phyloP scores from a whole-genome alignment of 805 yeast species.

The Candida maltosa region DNA sequence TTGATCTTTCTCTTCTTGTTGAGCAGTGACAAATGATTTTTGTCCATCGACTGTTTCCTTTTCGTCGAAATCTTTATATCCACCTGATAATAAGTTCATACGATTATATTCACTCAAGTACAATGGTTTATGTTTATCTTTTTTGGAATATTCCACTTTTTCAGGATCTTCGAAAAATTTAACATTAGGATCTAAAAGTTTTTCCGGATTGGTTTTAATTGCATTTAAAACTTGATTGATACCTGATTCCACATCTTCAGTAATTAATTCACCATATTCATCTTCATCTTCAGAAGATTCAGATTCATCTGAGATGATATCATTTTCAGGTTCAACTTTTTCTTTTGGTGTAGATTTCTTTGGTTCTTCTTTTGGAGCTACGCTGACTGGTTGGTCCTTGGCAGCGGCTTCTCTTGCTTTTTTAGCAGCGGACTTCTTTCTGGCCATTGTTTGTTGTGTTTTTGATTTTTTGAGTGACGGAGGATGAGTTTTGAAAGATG shows the following conservation, averaged over 20 bases:
- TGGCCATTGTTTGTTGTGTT: conserved; percentile 64
- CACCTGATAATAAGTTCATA: conserved; percentile 71
- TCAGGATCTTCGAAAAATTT: conserved; percentile 73
- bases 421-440: conserved; percentile 84
- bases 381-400: conserved; percentile 1
- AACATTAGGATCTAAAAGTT: conserved; percentile 62
- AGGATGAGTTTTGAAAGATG: neutral
- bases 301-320: conserved; percentile 9
- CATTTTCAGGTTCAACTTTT: conserved; percentile 18
- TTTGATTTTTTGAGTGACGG: neutral
- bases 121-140: conserved; percentile 52
- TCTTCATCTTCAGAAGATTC: conserved; percentile 74
- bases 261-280: conserved; percentile 82
- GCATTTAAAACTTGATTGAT: conserved; percentile 70
- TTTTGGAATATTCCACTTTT: conserved; percentile 13
- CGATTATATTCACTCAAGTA: conserved; percentile 92
- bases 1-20: conserved; percentile 69
- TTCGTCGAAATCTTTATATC: conserved; percentile 49
- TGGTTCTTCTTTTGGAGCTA: neutral
- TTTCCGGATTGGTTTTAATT: conserved; percentile 62
- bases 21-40: conserved; percentile 72
- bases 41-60: conserved; percentile 46
- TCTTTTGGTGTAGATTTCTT: conserved; percentile 9
- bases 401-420: conserved; percentile 55
- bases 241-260: conserved; percentile 81